These are phyloP conservation scores for Bacidia rubella DNA, from an alignment of 495 filamentous ascomycete genomes.

Conservation along the genomic window DNA sequence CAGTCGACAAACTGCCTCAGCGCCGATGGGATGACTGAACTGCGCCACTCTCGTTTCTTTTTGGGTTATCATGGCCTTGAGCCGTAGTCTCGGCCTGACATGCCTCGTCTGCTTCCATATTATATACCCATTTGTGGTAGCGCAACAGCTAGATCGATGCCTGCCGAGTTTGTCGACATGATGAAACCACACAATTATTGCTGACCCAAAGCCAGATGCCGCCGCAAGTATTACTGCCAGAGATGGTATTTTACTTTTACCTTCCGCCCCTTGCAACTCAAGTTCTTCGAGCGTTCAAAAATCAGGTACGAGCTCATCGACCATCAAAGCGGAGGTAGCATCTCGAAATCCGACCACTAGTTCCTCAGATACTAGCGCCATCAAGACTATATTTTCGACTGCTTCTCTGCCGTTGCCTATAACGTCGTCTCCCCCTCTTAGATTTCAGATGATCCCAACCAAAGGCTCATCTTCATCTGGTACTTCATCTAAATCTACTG, in stretches of 20 bases:
- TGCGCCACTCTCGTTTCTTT: background rate
- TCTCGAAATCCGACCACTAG: background rate
- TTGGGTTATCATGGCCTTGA: conserved; percentile 7
- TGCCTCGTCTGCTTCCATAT: conserved; percentile 1
- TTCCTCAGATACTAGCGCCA: background rate
- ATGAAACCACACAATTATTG: background rate
- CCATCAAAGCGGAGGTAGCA: too few relatives aligned
- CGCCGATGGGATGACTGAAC: conserved; percentile 7
- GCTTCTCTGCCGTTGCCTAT: background rate
- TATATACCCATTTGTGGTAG: background rate
- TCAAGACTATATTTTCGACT: background rate
- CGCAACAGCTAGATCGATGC: background rate
- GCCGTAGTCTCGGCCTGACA: conserved; percentile 3
- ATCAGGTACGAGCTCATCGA: too few relatives aligned
- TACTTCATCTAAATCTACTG: too few relatives aligned
- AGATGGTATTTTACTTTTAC: background rate
- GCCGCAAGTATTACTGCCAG: background rate
- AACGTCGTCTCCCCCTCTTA: too few relatives aligned
- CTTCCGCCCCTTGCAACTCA: background rate
- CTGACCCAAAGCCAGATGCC: background rate
- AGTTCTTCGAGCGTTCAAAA: background rate
- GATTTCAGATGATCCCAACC: too few relatives aligned
- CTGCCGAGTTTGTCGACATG: background rate
- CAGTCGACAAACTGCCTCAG: background rate
- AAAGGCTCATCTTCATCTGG: too few relatives aligned